phyloP scores from a whole-genome alignment of 192 early-diverging fungal genomes.

The Mortierella alpina region DNA sequence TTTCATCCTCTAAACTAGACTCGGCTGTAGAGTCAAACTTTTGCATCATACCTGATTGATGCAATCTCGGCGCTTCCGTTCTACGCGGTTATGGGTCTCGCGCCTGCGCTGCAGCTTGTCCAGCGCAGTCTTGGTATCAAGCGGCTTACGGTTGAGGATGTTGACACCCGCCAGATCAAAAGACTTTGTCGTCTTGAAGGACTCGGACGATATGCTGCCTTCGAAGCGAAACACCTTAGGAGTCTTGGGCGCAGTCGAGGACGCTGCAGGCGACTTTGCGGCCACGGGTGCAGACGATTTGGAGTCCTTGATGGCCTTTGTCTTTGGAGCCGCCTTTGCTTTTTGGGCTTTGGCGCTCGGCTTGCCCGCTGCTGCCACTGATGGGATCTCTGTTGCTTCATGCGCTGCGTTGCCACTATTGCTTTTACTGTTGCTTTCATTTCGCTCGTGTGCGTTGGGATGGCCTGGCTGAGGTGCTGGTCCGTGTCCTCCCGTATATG shows the following conservation, averaged over 20 bases:
- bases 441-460: neutral
- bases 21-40: neutral
- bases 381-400: neutral
- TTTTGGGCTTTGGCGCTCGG: slow-evolving; percentile 1
- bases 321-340: slow-evolving; percentile 9
- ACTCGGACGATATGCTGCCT: slow-evolving; percentile 45
- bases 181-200: slow-evolving; percentile 48
- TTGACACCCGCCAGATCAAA: slow-evolving; percentile 52
- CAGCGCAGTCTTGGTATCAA: slow-evolving; percentile 25
- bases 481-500: neutral
- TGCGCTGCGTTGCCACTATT: neutral
- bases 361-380: neutral
- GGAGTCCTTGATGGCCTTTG: neutral
- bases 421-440: neutral
- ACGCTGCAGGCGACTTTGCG: neutral
- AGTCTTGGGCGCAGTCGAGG: neutral
- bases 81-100: slow-evolving; percentile 82
- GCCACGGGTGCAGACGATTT: neutral
- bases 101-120: slow-evolving; percentile 67
- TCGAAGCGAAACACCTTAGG: slow-evolving; percentile 48
- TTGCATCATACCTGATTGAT: slow-evolving; percentile 63
- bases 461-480: neutral
- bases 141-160: slow-evolving; percentile 31
- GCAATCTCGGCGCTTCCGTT: slow-evolving; percentile 77
- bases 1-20: neutral